phyloP scores from a whole-genome alignment of 257 asterid genomes.

The Forsythia suspensa region DNA sequence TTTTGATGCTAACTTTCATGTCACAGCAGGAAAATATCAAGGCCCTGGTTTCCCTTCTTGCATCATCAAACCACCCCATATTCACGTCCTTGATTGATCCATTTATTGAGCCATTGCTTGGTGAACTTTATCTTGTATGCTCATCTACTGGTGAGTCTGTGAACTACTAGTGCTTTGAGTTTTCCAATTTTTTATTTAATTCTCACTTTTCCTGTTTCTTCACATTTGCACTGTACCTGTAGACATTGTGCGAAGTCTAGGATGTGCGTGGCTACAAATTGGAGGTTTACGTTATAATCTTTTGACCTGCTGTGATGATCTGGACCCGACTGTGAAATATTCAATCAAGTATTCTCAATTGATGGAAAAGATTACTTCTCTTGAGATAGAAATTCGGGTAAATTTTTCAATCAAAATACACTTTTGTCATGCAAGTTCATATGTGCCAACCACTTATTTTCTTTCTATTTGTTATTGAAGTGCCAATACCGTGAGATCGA shows the following conservation, averaged over 20 bases:
- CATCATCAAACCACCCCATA: constrained; percentile 58
- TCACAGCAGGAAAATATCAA: constrained; percentile 38
- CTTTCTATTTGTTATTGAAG: background rate
- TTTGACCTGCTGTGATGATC: constrained; percentile 58
- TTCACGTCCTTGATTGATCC: constrained; percentile 54
- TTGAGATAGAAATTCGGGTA: constrained; percentile 81
- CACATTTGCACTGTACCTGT: constrained; percentile 19
- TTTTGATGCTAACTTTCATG: constrained; percentile 20
- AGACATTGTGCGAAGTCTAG: constrained; percentile 45
- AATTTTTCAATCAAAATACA: background rate
- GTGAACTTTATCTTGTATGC: constrained; percentile 45
- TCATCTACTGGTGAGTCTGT: constrained; percentile 52
- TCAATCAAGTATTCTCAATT: constrained; percentile 62
- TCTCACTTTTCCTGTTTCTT: constrained; percentile 2
- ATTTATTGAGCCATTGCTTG: constrained; percentile 66
- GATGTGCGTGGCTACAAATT: constrained; percentile 58
- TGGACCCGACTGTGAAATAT: constrained; percentile 82
- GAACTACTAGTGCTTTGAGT: background rate
- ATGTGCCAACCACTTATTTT: constrained; percentile 1
- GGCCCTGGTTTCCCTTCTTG: constrained; percentile 51
- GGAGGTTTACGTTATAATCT: constrained; percentile 81
- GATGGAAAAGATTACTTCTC: constrained; percentile 62
- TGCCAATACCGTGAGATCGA: background rate
- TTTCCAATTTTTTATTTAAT: constrained; percentile 6
- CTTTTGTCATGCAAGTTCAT: constrained; percentile 4